Conservation (phyloP, 805 yeast genomes). For the Starmerella powellii region DNA sequence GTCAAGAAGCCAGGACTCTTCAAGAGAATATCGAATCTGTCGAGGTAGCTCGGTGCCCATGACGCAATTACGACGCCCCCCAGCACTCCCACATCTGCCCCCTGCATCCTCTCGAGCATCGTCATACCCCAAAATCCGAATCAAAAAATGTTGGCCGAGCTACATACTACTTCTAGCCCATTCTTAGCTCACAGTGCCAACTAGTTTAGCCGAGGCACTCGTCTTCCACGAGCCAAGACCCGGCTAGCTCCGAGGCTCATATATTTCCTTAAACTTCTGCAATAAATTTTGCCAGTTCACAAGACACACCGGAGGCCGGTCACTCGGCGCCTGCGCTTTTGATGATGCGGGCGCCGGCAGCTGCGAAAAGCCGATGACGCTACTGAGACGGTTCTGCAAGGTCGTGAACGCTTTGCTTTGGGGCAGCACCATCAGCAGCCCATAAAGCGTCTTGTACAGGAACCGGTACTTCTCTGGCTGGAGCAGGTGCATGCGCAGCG, state of each 20-base stretch:
- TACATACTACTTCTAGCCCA: no score
- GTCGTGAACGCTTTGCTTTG: conserved; percentile 85
- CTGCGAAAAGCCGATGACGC: conserved; percentile 35
- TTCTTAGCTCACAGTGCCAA: no score
- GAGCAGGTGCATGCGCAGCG: conserved; percentile 71
- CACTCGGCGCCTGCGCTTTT: conserved; percentile 10
- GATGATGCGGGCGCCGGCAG: conserved; percentile 24
- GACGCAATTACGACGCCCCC: not conserved
- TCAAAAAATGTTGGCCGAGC: no score
- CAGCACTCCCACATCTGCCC: not conserved
- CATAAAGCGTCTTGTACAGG: conserved; percentile 77
- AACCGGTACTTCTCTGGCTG: conserved; percentile 76
- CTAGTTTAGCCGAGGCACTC: no score
- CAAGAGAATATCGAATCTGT: conserved; percentile 9
- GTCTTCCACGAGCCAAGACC: no score
- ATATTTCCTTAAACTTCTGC: not conserved
- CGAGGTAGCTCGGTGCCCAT: not conserved
- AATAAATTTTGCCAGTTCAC: conserved; percentile 17
- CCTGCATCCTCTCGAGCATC: not conserved
- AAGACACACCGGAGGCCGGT: not conserved
- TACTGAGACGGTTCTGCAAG: conserved; percentile 59
- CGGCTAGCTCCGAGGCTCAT: not conserved
- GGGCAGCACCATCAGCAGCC: conserved; percentile 84
- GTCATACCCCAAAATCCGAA: no score
- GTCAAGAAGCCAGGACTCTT: conserved; percentile 16